Conservation (phyloP, 2,329 filamentous ascomycete species). For the Akanthomyces dipterigenus region DNA sequence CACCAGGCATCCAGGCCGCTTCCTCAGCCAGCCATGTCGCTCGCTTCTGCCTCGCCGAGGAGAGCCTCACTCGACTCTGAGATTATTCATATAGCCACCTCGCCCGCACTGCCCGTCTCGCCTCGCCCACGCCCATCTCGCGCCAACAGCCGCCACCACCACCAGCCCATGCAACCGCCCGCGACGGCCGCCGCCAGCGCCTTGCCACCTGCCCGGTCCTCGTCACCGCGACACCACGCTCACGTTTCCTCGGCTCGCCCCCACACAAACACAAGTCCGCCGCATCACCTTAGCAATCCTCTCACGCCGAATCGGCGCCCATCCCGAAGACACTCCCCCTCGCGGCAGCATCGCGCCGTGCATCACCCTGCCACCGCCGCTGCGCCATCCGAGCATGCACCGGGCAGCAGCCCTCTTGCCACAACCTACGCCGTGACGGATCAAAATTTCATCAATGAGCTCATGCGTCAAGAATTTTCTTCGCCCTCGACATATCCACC, state of each 20-base stretch:
- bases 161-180: conserved; percentile 1
- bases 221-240: conserved; percentile 13
- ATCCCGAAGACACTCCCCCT: not conserved
- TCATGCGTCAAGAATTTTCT: conserved; percentile 26
- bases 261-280: conserved; percentile 2
- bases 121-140: not conserved
- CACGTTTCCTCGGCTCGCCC: not conserved
- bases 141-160: not conserved
- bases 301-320: not conserved
- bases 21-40: not conserved
- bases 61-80: conserved; percentile 3
- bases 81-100: not conserved
- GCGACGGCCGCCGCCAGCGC: conserved; percentile 12
- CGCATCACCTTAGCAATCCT: not conserved
- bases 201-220: conserved; percentile 14
- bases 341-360: not conserved
- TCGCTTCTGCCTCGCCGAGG: conserved; percentile 9
- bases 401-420: not conserved
- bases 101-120: not conserved
- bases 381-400: not conserved
- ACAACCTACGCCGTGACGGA: conserved; percentile 14
- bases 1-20: conserved; percentile 2
- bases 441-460: conserved; percentile 20
- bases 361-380: not conserved
- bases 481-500: conserved; percentile 30